A percentile compares a stretch with the other conserved stretches of the same genome.
Evolutionary conservation across 2,329 filamentous ascomycete species (phyloP).

Genomic region (Xylaria sp.): DNA sequence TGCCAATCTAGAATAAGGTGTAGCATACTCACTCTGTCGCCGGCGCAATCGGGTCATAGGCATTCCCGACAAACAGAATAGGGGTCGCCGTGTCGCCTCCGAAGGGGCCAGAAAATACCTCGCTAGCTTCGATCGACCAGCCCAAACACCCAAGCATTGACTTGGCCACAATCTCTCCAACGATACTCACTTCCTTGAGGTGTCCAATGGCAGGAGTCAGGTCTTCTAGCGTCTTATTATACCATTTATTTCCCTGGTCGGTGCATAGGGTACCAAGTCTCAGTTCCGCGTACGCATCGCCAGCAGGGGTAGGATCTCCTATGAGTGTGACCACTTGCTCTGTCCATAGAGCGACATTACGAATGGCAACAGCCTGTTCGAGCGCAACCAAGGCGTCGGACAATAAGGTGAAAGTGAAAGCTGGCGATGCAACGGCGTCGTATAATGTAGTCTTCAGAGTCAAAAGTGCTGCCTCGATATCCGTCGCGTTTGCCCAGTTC

Average conservation of each 20-base stretch:
- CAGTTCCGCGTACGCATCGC: slow-evolving; percentile 21
- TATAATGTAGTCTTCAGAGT: slow-evolving; percentile 26
- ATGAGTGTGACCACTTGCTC: slow-evolving; percentile 16
- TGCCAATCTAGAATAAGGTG: neutral
- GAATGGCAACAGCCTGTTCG: slow-evolving; percentile 20
- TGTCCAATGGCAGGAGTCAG: slow-evolving; percentile 19
- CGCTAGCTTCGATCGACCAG: slow-evolving; percentile 27
- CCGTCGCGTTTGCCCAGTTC: slow-evolving; percentile 29
- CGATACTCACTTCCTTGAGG: slow-evolving; percentile 24
- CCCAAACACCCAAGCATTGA: slow-evolving; percentile 29
- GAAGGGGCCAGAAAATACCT: slow-evolving; percentile 26
- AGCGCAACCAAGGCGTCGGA: slow-evolving; percentile 25
- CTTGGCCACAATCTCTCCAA: slow-evolving; percentile 25
- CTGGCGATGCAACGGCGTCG: slow-evolving; percentile 15
- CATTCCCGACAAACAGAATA: slow-evolving; percentile 31
- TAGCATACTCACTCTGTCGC: slow-evolving; percentile 20
- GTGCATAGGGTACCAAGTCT: slow-evolving; percentile 24
- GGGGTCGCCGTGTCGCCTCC: slow-evolving; percentile 27
- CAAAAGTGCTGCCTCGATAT: slow-evolving; percentile 23
- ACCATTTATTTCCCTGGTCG: slow-evolving; percentile 29
- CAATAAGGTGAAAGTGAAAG: neutral
- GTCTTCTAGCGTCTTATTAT: slow-evolving; percentile 30
- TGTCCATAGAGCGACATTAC: slow-evolving; percentile 24
- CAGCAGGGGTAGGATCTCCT: slow-evolving; percentile 23
- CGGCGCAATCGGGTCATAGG: slow-evolving; percentile 28